Evolutionary conservation across 2,329 filamentous ascomycete species (phyloP).

Genomic region (Trichophyton benhamiae): DNA sequence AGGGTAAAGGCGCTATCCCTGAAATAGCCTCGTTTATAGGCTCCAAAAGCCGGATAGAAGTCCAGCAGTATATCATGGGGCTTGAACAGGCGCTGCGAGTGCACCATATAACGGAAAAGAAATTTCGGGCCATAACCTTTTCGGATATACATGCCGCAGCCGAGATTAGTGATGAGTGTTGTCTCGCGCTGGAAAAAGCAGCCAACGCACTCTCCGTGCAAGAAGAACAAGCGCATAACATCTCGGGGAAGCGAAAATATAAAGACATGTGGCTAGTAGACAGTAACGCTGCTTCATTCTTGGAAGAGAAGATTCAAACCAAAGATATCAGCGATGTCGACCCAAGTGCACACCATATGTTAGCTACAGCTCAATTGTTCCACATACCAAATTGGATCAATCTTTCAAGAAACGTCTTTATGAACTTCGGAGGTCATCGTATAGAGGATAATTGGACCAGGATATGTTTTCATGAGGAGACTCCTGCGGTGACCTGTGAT

Average conservation of each 20-base stretch:
- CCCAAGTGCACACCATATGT: constrained; percentile 18
- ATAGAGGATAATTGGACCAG: constrained; percentile 56
- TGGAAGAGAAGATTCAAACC: constrained; percentile 20
- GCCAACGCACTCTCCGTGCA: constrained; percentile 54
- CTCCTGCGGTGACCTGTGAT: constrained; percentile 60
- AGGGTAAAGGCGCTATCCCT: constrained; percentile 50
- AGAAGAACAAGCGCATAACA: constrained; percentile 52
- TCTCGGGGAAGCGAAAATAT: constrained; percentile 48
- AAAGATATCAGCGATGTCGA: constrained; percentile 15
- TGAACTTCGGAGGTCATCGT: constrained; percentile 51
- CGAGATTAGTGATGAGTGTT: constrained; percentile 58
- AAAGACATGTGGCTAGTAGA: constrained; percentile 56
- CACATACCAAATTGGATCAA: constrained; percentile 48
- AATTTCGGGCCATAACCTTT: constrained; percentile 32
- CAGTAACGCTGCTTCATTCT: constrained; percentile 19
- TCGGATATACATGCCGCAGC: constrained; percentile 57
- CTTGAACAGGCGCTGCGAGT: constrained; percentile 43
- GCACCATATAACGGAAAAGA: constrained; percentile 26
- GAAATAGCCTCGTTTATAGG: constrained; percentile 52
- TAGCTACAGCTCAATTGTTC: constrained; percentile 47
- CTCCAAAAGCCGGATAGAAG: constrained; percentile 63
- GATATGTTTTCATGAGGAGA: constrained; percentile 40
- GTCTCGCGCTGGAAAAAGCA: constrained; percentile 51
- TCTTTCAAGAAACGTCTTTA: constrained; percentile 57
- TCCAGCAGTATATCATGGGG: constrained; percentile 55